Evolutionary conservation across 257 asterid species (phyloP), one percentile per base, ranked within the genome.

Genomic region (Nemophila menziesii): DNA sequence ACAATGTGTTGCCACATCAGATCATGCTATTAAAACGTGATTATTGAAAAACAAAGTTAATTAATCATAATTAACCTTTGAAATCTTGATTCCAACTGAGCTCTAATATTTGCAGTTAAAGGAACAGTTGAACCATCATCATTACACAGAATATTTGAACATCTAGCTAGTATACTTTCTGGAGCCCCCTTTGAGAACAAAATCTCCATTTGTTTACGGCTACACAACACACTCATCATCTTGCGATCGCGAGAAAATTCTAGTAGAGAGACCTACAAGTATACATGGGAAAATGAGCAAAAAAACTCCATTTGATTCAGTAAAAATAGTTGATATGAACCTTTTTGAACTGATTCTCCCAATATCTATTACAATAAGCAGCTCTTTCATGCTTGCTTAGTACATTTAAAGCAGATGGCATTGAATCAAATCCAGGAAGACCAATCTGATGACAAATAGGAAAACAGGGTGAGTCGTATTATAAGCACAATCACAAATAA

Each of bases 111-210:
- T 22, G 93, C 60, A 37, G 94, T 75, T 44, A 90, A 65, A 43
- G 72, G 90, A 61, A 72, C 57, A 10, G 87, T 79, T 39, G 92
- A 75, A 55, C 99, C 99, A 51, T 81, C 93, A 64, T 71, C 78
- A 62, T 90, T 90, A 71, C 99, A 81, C 62, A 90, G 69, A 51
- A 90, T 77, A 56, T 55, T 73, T 61, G 93, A 70, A 73, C 99
- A 90, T 65, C 86, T 78, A 56, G 92, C 58, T 60, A 90, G 82
- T 68, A 90, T 73, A 64, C 92, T 85, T 77, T 90, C 99, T 2
- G 99, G 99, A 49, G 99, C 96, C 67, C 99, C 99, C 73, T 90
- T 90, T 41, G 99, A 78, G 70, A 90, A 85, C 96, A 85, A 78
- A 48, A 85, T 77, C 60, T 79, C 92, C 58, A 74, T 72, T 72